Evolutionary conservation across 768 basidiomycete genomes (phyloP), one percentile per base, ranked within the genome.

Genomic region (Baorangia bicolor): DNA sequence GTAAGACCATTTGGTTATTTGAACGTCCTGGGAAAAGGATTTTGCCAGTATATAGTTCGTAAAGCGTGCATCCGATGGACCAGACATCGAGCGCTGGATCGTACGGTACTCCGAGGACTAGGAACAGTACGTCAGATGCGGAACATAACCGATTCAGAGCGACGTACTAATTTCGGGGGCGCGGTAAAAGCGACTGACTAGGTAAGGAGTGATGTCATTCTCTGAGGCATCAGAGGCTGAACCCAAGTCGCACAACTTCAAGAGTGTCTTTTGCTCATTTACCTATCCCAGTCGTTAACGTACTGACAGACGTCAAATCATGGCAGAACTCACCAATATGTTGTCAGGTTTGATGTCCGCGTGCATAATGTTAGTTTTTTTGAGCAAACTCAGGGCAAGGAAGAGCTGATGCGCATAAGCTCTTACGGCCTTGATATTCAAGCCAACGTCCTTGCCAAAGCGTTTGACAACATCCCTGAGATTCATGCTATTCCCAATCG

Each of bases 291-390:
- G 55, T 46, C 16, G 49, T 62, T 39, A 59, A 57, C 52, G 42
- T 54, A 56, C 50, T 51, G 61, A 57, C 55, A 65, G 48, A 37
- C 40, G 52, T 37, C 43, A 61, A 55, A 35, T 3, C 21, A 50
- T 11, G 30, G 55, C n/a, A 18, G 44, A 34, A 80, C 87, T 31
- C 59, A 94, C 95, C 65, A 98, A 72, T 40, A 99, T 96, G 69
- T 98, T 98, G 70, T 98, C 97, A 20, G 97, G 97, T 73, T 98
- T 98, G 70, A 99, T 92, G 68, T 99, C 97, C 8, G 97, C 97
- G 65, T 99, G 97, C 84, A 98, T 97, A 56, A 98, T 85, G 61
- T 90, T 93, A 56, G 86, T 82, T 74, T 98, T 98, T 61, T 85
- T 84, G 67, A 98, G 77, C 51, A 95, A 77, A 61, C 89, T 83